These are phyloP conservation scores for Pinus tabuliformis DNA, from an alignment of 75 land plant genomes.

Conservation along the genomic window DNA sequence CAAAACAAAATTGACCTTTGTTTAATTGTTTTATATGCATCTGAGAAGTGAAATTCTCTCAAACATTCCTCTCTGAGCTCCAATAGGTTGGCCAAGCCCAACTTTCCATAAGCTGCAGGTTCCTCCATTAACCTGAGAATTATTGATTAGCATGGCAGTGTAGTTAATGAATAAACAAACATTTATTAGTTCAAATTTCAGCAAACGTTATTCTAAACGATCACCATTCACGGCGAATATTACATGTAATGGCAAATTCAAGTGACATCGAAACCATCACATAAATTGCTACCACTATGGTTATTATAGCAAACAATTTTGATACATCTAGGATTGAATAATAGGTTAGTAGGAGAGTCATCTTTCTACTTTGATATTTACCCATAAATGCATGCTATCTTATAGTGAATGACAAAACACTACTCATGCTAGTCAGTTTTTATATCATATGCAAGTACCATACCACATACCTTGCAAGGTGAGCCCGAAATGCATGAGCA, in stretches of 20 bases:
- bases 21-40: slow-evolving; percentile 91
- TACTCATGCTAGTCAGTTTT: not conserved
- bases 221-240: not conserved
- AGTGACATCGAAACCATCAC: not conserved
- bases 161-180: not conserved
- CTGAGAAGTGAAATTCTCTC: slow-evolving; percentile 93
- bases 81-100: slow-evolving; percentile 91
- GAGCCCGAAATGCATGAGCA: slow-evolving; percentile 95
- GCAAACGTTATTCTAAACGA: not conserved
- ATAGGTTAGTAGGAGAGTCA: not conserved
- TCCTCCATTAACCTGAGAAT: slow-evolving; percentile 87
- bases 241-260: not conserved
- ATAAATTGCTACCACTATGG: not conserved
- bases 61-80: slow-evolving; percentile 98
- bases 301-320: not conserved
- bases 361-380: not conserved
- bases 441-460: not conserved
- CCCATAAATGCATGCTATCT: not conserved
- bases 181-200: not conserved
- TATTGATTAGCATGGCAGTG: not conserved
- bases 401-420: not conserved
- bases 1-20: slow-evolving; percentile 51
- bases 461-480: slow-evolving; percentile 65
- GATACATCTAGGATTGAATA: not conserved
- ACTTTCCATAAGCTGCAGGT: slow-evolving; percentile 99